phyloP scores from a whole-genome alignment of 176 grass and related monocot genomes.

The Aegilops longissima region DNA sequence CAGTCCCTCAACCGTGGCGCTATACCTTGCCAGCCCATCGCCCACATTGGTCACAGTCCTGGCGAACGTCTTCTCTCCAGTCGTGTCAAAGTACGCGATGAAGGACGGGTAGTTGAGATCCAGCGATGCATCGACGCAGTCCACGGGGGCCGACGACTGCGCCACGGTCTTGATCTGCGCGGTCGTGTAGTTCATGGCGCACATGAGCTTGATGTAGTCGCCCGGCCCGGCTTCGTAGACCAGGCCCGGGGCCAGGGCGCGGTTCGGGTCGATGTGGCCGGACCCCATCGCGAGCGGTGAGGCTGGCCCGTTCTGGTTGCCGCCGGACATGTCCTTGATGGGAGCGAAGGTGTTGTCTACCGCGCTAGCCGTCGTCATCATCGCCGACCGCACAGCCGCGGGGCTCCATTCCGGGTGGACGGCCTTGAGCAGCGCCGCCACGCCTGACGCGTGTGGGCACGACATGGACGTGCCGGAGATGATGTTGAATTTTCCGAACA shows the following conservation, averaged over 20 bases:
- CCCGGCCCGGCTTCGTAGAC: constrained; percentile 62
- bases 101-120: constrained; percentile 94
- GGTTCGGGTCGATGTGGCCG: constrained; percentile 63
- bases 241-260: constrained; percentile 63
- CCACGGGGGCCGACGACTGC: constrained; percentile 21
- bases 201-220: constrained; percentile 69
- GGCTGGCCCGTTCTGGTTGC: not conserved
- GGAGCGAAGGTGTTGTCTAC: constrained; percentile 53
- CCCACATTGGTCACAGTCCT: constrained; percentile 67
- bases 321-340: constrained; percentile 56
- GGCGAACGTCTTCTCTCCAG: constrained; percentile 33
- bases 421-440: constrained; percentile 59
- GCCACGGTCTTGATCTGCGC: constrained; percentile 65
- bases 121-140: constrained; percentile 49
- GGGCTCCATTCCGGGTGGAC: constrained; percentile 66
- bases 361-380: constrained; percentile 76
- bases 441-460: constrained; percentile 67
- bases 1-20: constrained; percentile 40
- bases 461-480: constrained; percentile 86
- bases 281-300: constrained; percentile 58
- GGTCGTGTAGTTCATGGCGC: constrained; percentile 81
- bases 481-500: constrained; percentile 61
- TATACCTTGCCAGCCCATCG: constrained; percentile 52
- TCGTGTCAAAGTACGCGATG: constrained; percentile 53
- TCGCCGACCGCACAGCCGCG: constrained; percentile 59